Conservation (phyloP, 768 basidiomycete species). For the Bullera alba region DNA sequence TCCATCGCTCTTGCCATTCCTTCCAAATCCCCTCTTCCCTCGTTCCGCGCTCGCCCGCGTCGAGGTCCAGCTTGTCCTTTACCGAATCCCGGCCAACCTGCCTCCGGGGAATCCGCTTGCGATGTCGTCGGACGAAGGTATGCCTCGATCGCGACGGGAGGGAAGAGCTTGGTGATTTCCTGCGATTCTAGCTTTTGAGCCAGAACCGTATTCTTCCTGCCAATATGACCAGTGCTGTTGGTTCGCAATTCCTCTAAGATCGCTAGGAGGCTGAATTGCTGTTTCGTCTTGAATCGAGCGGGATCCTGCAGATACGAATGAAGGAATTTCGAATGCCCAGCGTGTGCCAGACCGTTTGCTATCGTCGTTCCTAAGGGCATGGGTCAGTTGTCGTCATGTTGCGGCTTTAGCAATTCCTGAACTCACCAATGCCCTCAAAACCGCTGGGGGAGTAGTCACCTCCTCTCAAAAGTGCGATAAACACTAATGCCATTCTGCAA, state of each 20-base stretch:
- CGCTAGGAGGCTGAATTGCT: conserved; percentile 4
- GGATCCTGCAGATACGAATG: conserved; percentile 11
- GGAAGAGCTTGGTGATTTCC: conserved; percentile 65
- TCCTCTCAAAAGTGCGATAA: conserved; percentile 77
- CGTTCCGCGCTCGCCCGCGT: conserved; percentile 28
- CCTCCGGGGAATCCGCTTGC: conserved; percentile 7
- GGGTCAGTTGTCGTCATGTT: not conserved
- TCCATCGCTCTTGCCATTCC: conserved; percentile 75
- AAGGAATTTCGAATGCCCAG: conserved; percentile 60
- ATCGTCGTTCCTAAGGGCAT: conserved; percentile 49
- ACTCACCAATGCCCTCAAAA: conserved; percentile 35
- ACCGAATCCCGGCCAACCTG: conserved; percentile 41
- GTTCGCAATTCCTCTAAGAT: conserved; percentile 45
- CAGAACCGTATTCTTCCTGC: conserved; percentile 51
- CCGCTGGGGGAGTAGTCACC: conserved; percentile 74
- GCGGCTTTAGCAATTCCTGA: not conserved
- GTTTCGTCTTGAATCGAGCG: conserved; percentile 2
- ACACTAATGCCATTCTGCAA: conserved; percentile 61
- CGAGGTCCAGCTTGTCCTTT: conserved; percentile 8
- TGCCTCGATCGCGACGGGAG: conserved; percentile 62
- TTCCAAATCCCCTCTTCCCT: conserved; percentile 40
- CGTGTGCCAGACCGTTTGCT: conserved; percentile 69
- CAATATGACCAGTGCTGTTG: conserved; percentile 58
- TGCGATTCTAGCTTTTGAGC: conserved; percentile 65
- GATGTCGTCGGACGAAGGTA: conserved; percentile 67